These are phyloP conservation scores for Zygosaccharomyces pseudobailii DNA, from an alignment of 1,139 yeast genomes.

Conservation along the genomic window DNA sequence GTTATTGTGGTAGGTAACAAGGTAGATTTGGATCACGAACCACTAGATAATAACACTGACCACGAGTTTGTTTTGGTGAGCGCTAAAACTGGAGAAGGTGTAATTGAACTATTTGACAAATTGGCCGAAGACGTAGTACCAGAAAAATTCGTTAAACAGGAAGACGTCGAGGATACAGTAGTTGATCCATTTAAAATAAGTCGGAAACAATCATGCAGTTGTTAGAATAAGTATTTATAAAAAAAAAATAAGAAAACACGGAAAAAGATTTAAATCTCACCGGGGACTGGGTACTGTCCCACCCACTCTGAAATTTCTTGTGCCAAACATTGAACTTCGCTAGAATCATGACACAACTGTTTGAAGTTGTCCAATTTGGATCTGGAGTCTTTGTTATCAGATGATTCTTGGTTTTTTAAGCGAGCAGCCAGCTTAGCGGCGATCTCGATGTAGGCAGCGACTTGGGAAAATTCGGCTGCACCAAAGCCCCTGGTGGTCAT, in stretches of 20 bases:
- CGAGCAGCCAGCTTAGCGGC: conserved; percentile 67
- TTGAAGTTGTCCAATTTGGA: conserved; percentile 63
- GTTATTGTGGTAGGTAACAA: conserved; percentile 82
- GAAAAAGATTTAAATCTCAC: conserved; percentile 42
- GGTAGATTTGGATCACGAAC: conserved; percentile 49
- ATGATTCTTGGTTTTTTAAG: conserved; percentile 48
- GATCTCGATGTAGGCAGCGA: conserved; percentile 69
- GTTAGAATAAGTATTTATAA: neutral
- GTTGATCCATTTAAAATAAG: conserved; percentile 1
- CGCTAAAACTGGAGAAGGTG: conserved; percentile 85
- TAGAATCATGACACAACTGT: conserved; percentile 53
- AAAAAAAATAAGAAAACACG: neutral
- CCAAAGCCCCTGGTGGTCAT: conserved; percentile 96
- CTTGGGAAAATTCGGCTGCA: conserved; percentile 68
- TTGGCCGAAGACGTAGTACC: conserved; percentile 75
- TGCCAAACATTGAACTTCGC: conserved; percentile 54
- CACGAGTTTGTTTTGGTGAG: conserved; percentile 79
- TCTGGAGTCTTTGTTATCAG: conserved; percentile 52
- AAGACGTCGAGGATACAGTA: neutral
- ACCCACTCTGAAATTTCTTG: conserved; percentile 65
- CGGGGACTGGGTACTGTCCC: conserved; percentile 71
- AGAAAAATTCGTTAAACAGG: conserved; percentile 15
- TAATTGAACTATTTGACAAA: conserved; percentile 66
- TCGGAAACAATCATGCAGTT: neutral
- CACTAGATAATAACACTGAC: conserved; percentile 44